Base-by-base conservation (phyloP, 371 early-diverging fungal genomes). In the Basidiobolus meristosporus region DNA sequence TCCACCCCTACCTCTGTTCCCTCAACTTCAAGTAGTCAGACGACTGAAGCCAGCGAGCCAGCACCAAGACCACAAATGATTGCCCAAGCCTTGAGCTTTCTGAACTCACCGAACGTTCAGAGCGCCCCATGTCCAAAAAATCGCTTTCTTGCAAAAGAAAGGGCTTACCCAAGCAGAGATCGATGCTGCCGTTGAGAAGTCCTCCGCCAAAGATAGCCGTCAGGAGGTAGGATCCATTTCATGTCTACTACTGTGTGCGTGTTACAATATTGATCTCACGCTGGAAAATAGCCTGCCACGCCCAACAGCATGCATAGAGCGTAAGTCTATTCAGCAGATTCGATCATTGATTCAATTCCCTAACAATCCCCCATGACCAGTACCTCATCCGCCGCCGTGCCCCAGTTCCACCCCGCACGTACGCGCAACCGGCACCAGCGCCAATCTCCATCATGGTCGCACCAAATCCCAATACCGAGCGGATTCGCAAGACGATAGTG, bases 81-180 rank as follows among this genome's bases (percentile, higher is more conserved):
- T n/a, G 60, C 64, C 17, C 50, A 56, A 21, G 75, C 73, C 5
- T 58, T 70, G 0, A 57, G 63, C 7, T 72, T 75, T 45, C 43
- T 75, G 32, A 60, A 63, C 14, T 65, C 68, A 3, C 62, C 71
- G 26, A 69, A 61, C 23, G 68, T 72, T 1, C 61, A 54, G 29
- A 60, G 66, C 3, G 68, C 71, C 2, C 65, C 66, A 7, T 57
- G 18, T 53, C 51, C 3, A 75, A 72, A 39, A 75, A 57, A 47
- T 63, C 35, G 64, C 65, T 26, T 72, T 72, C 46, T 48, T 75
- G 42, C 56, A 63, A 41, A 66, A 68, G 39, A 75, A 75, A 39
- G 73, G 73, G 7, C 45, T 75, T 37, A 66, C 56, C 12, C 42
- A 56, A 36, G 52, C 50, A 30, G 75, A 75, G 47, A 75, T 75